phyloP scores from a whole-genome alignment of 345 rosid genomes.

The Boechera stricta region DNA sequence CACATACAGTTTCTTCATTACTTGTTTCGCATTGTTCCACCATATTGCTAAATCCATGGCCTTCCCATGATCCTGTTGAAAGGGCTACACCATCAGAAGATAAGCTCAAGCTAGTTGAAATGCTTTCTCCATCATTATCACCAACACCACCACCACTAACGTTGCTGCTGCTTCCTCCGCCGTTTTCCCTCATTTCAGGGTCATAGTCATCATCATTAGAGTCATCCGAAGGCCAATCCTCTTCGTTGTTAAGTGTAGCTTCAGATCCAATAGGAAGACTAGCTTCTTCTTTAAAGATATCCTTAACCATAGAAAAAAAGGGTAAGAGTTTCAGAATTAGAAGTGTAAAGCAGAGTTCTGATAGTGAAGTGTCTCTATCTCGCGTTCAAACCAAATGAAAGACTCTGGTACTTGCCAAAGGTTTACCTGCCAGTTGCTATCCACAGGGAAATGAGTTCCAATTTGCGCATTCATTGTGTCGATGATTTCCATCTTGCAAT shows the following conservation, averaged over 20 bases:
- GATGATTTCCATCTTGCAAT: constrained; percentile 86
- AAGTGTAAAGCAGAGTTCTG: constrained; percentile 16
- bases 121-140: constrained; percentile 56
- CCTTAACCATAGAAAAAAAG: constrained; percentile 52
- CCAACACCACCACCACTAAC: constrained; percentile 57
- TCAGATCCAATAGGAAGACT: constrained; percentile 59
- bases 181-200: constrained; percentile 67
- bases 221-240: constrained; percentile 98
- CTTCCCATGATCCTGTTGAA: constrained; percentile 57
- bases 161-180: constrained; percentile 37
- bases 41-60: constrained; percentile 49
- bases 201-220: constrained; percentile 91
- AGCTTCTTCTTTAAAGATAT: constrained; percentile 89
- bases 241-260: constrained; percentile 62
- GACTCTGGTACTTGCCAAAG: constrained; percentile 32
- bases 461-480: constrained; percentile 94
- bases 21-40: constrained; percentile 61
- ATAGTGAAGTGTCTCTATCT: constrained; percentile 4
- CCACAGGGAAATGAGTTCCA: constrained; percentile 71
- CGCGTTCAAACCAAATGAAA: background rate
- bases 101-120: constrained; percentile 80
- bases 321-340: constrained; percentile 24
- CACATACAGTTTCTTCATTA: constrained; percentile 65
- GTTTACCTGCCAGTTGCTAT: constrained; percentile 83
- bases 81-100: constrained; percentile 68